These are phyloP conservation scores for Tulasnella sp. DNA, from an alignment of 768 basidiomycete species.

Conservation along the genomic window DNA sequence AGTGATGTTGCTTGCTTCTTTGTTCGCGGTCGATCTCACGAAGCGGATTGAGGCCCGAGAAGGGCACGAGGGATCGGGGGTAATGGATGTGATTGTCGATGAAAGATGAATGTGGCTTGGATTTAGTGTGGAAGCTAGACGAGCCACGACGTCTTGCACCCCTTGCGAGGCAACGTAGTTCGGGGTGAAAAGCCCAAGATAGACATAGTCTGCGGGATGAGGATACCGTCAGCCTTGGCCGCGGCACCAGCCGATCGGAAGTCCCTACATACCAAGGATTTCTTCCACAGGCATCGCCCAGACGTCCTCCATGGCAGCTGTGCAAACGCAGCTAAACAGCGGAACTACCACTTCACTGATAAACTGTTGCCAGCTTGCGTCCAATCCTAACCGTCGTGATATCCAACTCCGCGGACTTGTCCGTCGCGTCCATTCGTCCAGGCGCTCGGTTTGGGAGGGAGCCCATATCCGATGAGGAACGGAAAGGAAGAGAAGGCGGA, in stretches of 20 bases:
- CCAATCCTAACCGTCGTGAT: slow-evolving; percentile 47
- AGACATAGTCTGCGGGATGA: slow-evolving; percentile 57
- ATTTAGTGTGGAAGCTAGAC: slow-evolving; percentile 46
- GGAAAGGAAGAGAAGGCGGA: slow-evolving; percentile 45
- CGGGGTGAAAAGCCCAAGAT: slow-evolving; percentile 60
- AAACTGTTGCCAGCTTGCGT: slow-evolving; percentile 53
- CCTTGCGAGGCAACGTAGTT: slow-evolving; percentile 65
- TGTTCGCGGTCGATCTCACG: neutral
- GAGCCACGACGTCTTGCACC: slow-evolving; percentile 54
- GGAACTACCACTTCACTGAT: slow-evolving; percentile 55
- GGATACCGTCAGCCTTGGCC: neutral
- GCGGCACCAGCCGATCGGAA: neutral
- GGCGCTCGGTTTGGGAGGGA: slow-evolving; percentile 40
- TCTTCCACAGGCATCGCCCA: slow-evolving; percentile 59
- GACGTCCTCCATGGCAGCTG: slow-evolving; percentile 55
- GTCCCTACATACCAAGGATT: slow-evolving; percentile 53
- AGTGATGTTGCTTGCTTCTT: neutral
- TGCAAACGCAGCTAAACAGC: slow-evolving; percentile 70
- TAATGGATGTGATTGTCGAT: slow-evolving; percentile 49
- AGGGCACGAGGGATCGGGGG: slow-evolving; percentile 41
- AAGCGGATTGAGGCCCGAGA: slow-evolving; percentile 41
- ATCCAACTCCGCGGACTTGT: slow-evolving; percentile 46
- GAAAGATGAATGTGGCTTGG: slow-evolving; percentile 53
- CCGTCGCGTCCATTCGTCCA: slow-evolving; percentile 49
- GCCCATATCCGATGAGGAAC: slow-evolving; percentile 45